These are phyloP conservation scores for Arabidopsis suecica DNA, from an alignment of 345 rosid species.

Conservation along the genomic window DNA sequence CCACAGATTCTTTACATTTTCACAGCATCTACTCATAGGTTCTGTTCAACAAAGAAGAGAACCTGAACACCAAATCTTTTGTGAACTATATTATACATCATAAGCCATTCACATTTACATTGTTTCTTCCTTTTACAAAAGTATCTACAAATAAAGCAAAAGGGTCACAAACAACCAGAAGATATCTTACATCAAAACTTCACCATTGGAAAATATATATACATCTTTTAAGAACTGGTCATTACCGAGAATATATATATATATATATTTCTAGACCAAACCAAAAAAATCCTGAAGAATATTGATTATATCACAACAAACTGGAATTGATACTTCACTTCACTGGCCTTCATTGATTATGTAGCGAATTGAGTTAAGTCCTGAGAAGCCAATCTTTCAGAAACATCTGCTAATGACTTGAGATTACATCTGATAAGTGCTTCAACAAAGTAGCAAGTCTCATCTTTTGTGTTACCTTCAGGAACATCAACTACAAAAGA, in stretches of 20 bases:
- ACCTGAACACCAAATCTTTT: not conserved
- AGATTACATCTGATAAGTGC: constrained; percentile 88
- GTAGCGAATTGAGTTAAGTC: constrained; percentile 1
- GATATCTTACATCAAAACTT: constrained; percentile 20
- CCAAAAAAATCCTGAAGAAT: not conserved
- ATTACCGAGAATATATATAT: not conserved
- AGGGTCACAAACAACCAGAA: constrained; percentile 16
- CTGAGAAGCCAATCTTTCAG: constrained; percentile 82
- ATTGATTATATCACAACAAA: not conserved
- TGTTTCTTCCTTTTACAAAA: not conserved
- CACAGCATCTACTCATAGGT: not conserved
- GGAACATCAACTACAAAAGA: constrained; percentile 93
- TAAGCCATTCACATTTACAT: constrained; percentile 16
- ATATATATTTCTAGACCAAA: not conserved
- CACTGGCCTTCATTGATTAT: not conserved
- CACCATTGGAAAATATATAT: not conserved
- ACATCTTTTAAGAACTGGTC: not conserved
- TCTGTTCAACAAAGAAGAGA: not conserved
- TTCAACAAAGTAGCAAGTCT: constrained; percentile 85
- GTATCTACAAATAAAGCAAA: constrained; percentile 3
- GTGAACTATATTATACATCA: not conserved
- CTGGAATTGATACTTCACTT: not conserved
- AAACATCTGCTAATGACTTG: constrained; percentile 79
- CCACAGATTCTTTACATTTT: not conserved
- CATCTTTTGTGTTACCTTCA: constrained; percentile 88